Conservation (phyloP, 2,329 filamentous ascomycete species). For the Botrytis elliptica region DNA sequence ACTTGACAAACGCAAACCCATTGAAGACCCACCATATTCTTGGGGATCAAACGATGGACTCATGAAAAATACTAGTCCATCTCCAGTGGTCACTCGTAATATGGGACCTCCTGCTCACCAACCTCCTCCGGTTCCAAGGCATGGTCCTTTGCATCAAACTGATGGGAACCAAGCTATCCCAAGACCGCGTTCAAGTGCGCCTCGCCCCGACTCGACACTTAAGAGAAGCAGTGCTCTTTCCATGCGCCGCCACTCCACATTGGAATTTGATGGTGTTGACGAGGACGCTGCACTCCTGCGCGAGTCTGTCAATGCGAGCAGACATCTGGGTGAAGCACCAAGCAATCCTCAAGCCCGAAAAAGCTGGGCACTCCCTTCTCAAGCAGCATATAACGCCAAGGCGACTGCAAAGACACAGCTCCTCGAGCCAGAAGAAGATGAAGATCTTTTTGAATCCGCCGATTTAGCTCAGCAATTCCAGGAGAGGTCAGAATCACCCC, state of each 20-base stretch:
- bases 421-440: slow-evolving; percentile 33
- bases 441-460: slow-evolving; percentile 35
- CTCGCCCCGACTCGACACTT: slow-evolving; percentile 25
- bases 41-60: slow-evolving; percentile 38
- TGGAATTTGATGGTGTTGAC: slow-evolving; percentile 35
- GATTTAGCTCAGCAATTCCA: slow-evolving; percentile 35
- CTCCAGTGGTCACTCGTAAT: slow-evolving; percentile 30
- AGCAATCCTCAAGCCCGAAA: slow-evolving; percentile 30
- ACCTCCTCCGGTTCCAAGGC: slow-evolving; percentile 18
- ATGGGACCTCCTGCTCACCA: slow-evolving; percentile 23
- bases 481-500: slow-evolving; percentile 28
- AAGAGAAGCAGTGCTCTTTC: slow-evolving; percentile 37
- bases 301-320: slow-evolving; percentile 37
- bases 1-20: slow-evolving; percentile 33
- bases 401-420: slow-evolving; percentile 30
- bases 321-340: slow-evolving; percentile 32
- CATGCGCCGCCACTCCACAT: slow-evolving; percentile 33
- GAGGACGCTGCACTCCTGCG: slow-evolving; percentile 39
- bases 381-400: slow-evolving; percentile 26
- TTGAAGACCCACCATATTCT: slow-evolving; percentile 37
- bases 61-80: slow-evolving; percentile 33
- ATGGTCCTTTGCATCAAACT: slow-evolving; percentile 16
- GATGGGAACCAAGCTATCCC: slow-evolving; percentile 19
- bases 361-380: slow-evolving; percentile 34
- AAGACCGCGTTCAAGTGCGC: slow-evolving; percentile 16